Evolutionary conservation across 163 green algal genomes (phyloP).

Genomic region (Volvox carteri): DNA sequence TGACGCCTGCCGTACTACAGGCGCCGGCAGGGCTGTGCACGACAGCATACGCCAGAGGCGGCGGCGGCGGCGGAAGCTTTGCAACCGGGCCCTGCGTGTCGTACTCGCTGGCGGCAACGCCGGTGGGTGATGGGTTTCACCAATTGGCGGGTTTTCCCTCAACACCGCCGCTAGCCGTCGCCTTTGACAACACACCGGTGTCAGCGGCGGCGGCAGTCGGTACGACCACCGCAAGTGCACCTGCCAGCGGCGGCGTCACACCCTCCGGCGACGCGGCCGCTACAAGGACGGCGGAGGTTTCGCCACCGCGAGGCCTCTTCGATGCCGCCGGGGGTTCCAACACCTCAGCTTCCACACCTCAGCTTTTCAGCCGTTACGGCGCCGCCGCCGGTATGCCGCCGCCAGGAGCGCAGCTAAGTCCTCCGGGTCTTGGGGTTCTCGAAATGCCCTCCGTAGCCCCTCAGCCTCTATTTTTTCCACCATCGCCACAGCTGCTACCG

Average conservation of each 20-base stretch:
- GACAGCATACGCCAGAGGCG: too few relatives aligned
- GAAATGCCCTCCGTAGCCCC: too few relatives aligned
- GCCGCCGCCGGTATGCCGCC: neutral
- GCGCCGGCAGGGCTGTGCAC: neutral
- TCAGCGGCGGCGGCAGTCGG: too few relatives aligned
- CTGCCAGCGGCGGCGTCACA: neutral
- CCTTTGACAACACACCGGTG: neutral
- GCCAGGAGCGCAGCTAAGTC: too few relatives aligned
- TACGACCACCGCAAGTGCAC: neutral
- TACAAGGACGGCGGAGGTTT: neutral
- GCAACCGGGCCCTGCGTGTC: too few relatives aligned
- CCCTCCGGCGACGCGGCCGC: neutral
- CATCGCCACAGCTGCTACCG: neutral
- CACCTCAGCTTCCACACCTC: neutral
- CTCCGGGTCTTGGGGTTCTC: too few relatives aligned
- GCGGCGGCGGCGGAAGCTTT: too few relatives aligned
- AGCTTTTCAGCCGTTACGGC: slow-evolving; percentile 9
- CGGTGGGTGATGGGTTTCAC: neutral
- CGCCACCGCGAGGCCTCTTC: slow-evolving; percentile 6
- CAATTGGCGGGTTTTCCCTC: neutral
- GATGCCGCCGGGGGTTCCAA: neutral
- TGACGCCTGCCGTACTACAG: neutral
- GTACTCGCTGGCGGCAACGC: neutral
- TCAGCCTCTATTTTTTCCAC: too few relatives aligned
- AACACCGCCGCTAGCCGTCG: neutral